Conservation (phyloP, 768 basidiomycete genomes). For the Termitomyces sp. region DNA sequence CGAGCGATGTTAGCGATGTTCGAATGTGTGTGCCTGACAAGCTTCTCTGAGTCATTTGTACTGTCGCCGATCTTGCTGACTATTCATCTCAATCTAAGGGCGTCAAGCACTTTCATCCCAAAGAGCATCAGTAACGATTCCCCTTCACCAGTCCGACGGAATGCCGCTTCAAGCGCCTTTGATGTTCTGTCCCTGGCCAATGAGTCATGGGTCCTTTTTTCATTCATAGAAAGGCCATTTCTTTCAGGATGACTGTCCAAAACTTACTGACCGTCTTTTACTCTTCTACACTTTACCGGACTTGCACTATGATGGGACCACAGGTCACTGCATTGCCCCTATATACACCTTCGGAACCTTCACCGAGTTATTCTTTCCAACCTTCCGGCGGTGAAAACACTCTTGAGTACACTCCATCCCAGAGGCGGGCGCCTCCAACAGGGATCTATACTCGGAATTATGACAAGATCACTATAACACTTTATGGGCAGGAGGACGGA, state of each 20-base stretch:
- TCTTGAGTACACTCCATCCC: slow-evolving; percentile 42
- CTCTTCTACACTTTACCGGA: not conserved
- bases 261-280: not conserved
- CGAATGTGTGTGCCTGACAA: slow-evolving; percentile 3
- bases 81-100: not conserved
- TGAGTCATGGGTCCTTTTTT: slow-evolving; percentile 1
- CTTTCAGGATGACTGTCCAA: not conserved
- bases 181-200: not conserved
- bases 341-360: slow-evolving; percentile 49
- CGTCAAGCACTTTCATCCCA: not conserved
- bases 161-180: not conserved
- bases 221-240: not conserved
- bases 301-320: not conserved
- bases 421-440: slow-evolving; percentile 21
- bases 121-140: too few relatives aligned
- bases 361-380: slow-evolving; percentile 54
- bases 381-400: slow-evolving; percentile 47
- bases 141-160: not conserved
- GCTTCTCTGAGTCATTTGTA: slow-evolving; percentile 7
- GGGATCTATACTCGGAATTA: slow-evolving; percentile 35
- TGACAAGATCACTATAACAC: slow-evolving; percentile 33
- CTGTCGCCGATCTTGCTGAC: not conserved
- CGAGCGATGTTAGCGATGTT: not conserved
- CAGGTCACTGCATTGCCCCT: slow-evolving; percentile 28
- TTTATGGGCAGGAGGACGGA: slow-evolving; percentile 41